Evolutionary conservation across 345 rosid genomes (phyloP), one percentile per base, ranked within the genome.

Genomic region (Lenwebbia sp.): DNA sequence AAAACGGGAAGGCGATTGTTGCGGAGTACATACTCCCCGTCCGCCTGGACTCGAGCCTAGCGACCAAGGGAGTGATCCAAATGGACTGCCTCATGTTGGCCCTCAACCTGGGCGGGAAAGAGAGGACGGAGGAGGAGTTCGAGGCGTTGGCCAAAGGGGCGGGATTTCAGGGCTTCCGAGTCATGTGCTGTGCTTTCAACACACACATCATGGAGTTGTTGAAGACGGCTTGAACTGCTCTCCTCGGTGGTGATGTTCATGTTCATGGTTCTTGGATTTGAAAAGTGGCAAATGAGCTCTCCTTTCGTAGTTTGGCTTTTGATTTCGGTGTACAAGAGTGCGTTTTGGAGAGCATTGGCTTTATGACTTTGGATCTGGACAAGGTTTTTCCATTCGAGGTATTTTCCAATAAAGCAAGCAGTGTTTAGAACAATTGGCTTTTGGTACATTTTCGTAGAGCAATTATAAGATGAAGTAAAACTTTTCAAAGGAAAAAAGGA

Each of bases 81-180:
- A 88, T 93, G 1, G 99, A 96, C 58, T 88, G 91, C 84, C 90
- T 95, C 88, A 95, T 96, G 99, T 87, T 96, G 96, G 96, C 96
- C 83, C 97, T 92, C 76, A 95, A 94, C 89, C 98, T 98, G 0
- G 98, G 99, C 19, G 99, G 98, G 51, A 95, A 96, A 92, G 99
- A 96, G 90, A 92, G 99, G 84, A 96, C 98, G 3, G 88, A 88
- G 84, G 91, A 90, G 90, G 98, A 96, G 81, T 96, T 96, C 51
- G 94, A 92, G 90, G 93, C 92, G 33, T 88, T 96, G 82, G 98
- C 97, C 3, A 90, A 89, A 86, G 94, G 83, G 81, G 91, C 98
- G n/a, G 99, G 99, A 6, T 96, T 96, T 53, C 89, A 92, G 41
- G 96, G 95, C 7, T 93, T 96, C 89, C 86, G 86, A 41, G 95